Evolutionary conservation across 116 monocot species (phyloP).

Genomic region (Cymodocea nodosa): DNA sequence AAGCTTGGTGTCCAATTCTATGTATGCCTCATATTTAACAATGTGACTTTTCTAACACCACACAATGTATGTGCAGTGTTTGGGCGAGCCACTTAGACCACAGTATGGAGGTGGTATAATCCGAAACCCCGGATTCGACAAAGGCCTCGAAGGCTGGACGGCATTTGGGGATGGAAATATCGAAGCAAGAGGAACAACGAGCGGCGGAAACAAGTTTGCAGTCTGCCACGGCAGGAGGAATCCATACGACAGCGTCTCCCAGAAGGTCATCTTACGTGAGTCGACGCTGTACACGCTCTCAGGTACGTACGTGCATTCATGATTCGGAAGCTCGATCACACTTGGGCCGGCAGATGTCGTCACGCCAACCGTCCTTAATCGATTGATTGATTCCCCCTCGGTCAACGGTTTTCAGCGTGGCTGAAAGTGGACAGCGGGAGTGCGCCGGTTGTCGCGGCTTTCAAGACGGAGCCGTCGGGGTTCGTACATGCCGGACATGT

Average conservation of each 20-base stretch:
- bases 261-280: slow-evolving; percentile 35
- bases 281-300: slow-evolving; percentile 61
- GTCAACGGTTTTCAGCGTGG: slow-evolving; percentile 41
- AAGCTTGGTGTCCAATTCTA: no score
- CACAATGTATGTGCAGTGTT: slow-evolving; percentile 27
- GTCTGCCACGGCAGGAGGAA: slow-evolving; percentile 15
- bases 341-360: no score
- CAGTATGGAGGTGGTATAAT: slow-evolving; percentile 75
- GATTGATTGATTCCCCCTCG: no score
- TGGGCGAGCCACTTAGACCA: slow-evolving; percentile 36
- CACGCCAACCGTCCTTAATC: no score
- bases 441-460: slow-evolving; percentile 18
- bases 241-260: slow-evolving; percentile 29
- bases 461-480: slow-evolving; percentile 20
- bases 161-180: slow-evolving; percentile 19
- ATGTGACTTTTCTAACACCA: no score
- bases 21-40: no score
- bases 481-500: slow-evolving; percentile 35
- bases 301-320: slow-evolving; percentile 19
- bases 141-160: slow-evolving; percentile 37
- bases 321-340: no score
- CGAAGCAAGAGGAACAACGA: slow-evolving; percentile 7
- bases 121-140: slow-evolving; percentile 47
- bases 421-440: slow-evolving; percentile 30
- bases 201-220: slow-evolving; percentile 36